These are phyloP conservation scores for Lentinula lateritia DNA, from an alignment of 768 basidiomycete species.

Conservation along the genomic window DNA sequence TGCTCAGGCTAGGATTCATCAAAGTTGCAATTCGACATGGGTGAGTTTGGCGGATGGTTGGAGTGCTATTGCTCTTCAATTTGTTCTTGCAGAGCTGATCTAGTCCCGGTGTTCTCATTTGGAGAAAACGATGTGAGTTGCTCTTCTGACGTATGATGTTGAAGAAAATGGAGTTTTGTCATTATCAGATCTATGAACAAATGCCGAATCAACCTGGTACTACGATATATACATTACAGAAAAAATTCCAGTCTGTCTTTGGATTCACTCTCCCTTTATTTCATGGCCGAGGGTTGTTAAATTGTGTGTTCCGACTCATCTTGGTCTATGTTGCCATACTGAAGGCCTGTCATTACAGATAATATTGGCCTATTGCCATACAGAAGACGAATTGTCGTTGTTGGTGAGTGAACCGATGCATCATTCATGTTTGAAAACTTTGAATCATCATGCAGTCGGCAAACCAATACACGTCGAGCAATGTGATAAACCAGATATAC, in stretches of 20 bases:
- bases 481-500: slow-evolving; percentile 74
- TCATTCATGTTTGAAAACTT: not conserved
- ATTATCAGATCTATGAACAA: slow-evolving; percentile 86
- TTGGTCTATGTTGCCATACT: not conserved
- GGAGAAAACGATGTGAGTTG: slow-evolving; percentile 92
- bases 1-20: slow-evolving; percentile 80
- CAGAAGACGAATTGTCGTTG: slow-evolving; percentile 90
- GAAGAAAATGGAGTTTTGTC: not conserved
- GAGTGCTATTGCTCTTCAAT: not conserved
- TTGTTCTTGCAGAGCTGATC: slow-evolving; percentile 60
- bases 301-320: slow-evolving; percentile 52
- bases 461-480: slow-evolving; percentile 78
- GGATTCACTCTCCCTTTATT: slow-evolving; percentile 98
- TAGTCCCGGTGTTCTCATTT: slow-evolving; percentile 97
- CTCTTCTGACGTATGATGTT: slow-evolving; percentile 1
- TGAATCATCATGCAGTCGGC: slow-evolving; percentile 55
- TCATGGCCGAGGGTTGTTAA: slow-evolving; percentile 90
- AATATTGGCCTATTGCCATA: slow-evolving; percentile 96
- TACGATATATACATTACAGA: slow-evolving; percentile 78
- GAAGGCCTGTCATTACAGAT: slow-evolving; percentile 41
- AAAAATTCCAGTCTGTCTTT: slow-evolving; percentile 86
- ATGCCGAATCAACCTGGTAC: slow-evolving; percentile 95
- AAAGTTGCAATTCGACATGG: slow-evolving; percentile 90
- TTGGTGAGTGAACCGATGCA: slow-evolving; percentile 58
- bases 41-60: slow-evolving; percentile 32